Evolutionary conservation across 1,284 basidiomycete species (phyloP), one percentile per base, ranked within the genome.

Genomic region (Rhizoctonia solani): DNA sequence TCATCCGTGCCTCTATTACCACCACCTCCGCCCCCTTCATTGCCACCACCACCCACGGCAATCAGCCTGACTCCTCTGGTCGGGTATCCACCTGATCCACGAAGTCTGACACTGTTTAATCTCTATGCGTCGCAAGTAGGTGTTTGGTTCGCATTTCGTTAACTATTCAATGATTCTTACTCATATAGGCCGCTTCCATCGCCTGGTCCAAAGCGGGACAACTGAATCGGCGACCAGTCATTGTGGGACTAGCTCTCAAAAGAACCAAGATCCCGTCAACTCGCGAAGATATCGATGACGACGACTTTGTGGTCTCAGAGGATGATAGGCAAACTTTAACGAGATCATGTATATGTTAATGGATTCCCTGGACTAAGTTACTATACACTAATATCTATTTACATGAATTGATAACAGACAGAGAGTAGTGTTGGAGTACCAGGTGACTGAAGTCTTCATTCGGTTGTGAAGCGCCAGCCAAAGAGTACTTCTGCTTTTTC

Each of bases 1-100:
- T 75, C 83, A 1, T 87, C 87, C 0, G 82, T 93, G n/a, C 75
- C 81, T 8, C 79, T 81, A 13, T 69, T 78, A 1, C 76, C 77
- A n/a, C 70, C 76, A 29, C 71, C 75, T 3, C 77, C 82, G 67
- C 72, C 79, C 37, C 72, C 73, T 11, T 69, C 79, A 46, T 80
- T 93, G 2, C 90, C 93, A 1, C 79, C 81, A 5, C 89, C 91
- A 4, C 83, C 91, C 0, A 80, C 90, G 0, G 85, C 88, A 1
- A 86, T 93, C 61, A 82, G 88, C 58, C 80, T 95, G 47, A 89
- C 85, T 0, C 85, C 88, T 0, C 77, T 98, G 30, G 82, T 98
- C 27, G 95, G 95, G 39, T 84, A 79, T 11, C 76, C 81, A 2
- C 78, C 76, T 21, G 83, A 86, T 1, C 80, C 84, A 54, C 83